Conservation (phyloP, 2,329 filamentous ascomycete genomes). For the Neonectria faginata region DNA sequence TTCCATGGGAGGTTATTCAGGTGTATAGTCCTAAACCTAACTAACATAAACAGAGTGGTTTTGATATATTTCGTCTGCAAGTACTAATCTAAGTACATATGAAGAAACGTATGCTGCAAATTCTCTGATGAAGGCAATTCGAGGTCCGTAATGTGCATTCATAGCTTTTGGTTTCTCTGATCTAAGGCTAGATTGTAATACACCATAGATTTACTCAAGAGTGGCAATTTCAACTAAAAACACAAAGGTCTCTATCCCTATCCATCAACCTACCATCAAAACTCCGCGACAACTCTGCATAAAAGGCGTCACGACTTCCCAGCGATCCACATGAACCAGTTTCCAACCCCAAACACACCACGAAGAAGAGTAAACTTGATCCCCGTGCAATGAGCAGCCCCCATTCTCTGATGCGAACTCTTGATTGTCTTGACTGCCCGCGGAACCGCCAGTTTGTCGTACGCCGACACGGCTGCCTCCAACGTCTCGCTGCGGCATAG, state of each 20-base stretch:
- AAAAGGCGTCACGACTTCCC: neutral
- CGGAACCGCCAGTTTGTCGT: conserved; percentile 50
- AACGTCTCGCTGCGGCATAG: conserved; percentile 45
- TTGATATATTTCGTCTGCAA: too few species aligned
- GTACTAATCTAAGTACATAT: too few species aligned
- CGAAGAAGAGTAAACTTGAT: conserved; percentile 11
- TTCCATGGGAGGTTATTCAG: too few species aligned
- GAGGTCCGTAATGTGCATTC: too few species aligned
- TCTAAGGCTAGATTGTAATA: neutral
- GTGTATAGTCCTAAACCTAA: too few species aligned
- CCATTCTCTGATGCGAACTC: conserved; percentile 33
- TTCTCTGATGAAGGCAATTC: too few species aligned
- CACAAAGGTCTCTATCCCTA: neutral
- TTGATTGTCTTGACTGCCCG: conserved; percentile 44
- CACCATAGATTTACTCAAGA: neutral
- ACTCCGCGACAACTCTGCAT: neutral
- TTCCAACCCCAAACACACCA: conserved; percentile 15
- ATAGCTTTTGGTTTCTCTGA: too few species aligned
- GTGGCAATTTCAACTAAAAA: neutral
- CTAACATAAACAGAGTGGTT: too few species aligned
- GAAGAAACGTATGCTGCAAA: too few species aligned
- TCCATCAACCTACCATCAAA: neutral
- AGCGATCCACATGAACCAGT: conserved; percentile 14
- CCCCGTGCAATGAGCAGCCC: conserved; percentile 26
- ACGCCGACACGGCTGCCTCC: conserved; percentile 46